Base-by-base conservation (phyloP, 129 eudicot species). In the Pulicaria dysenterica region DNA sequence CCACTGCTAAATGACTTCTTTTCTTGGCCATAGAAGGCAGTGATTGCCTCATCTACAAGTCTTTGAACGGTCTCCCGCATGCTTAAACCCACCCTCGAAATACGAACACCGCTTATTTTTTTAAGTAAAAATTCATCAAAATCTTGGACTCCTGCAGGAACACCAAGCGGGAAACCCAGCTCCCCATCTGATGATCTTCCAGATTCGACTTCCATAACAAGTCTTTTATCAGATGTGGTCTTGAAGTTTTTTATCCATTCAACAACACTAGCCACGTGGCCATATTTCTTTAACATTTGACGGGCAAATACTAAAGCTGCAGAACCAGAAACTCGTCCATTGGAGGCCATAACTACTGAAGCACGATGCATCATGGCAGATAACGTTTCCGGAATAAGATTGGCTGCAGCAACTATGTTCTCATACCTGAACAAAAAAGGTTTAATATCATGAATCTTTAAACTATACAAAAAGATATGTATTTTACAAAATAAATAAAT, bases 361-460 rank as follows among this genome's bases (percentile, higher is more conserved):
- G 89, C 85, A 62, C 97, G 97, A 67, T 77, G 78, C 96, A 88
- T 91, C 68, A 81, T 64, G 14, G 91, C 91, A 11, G 97, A 81
- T 80, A 95, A 74, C 41, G 85, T 85, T 79, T 91, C 96, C n/a
- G 99, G 99, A 70, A 95, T 73, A 46, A 95, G 97, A 85, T 95
- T 95, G 36, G 85, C 84, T 39, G 96, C 94, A 81, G 79, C 96
- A 54, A 91, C 86, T 58, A 91, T 73, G 76, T 91, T 88, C 74
- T 95, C 99, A 62, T 90, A 91, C 83, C 99, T 95, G 91, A 73
- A 84, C 63, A 53, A 70, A 24, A 62, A 66, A 48, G 6, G 17
- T 44, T 43, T 10, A 45, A 44, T n/a, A 24, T 77, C 36, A 59
- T 49, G 11, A 53, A 72, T 44, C 44, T 39, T 15, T 6, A 61